Evolutionary conservation across 2,329 filamentous ascomycete species (phyloP).

Genomic region (Leptographium wingfieldii): DNA sequence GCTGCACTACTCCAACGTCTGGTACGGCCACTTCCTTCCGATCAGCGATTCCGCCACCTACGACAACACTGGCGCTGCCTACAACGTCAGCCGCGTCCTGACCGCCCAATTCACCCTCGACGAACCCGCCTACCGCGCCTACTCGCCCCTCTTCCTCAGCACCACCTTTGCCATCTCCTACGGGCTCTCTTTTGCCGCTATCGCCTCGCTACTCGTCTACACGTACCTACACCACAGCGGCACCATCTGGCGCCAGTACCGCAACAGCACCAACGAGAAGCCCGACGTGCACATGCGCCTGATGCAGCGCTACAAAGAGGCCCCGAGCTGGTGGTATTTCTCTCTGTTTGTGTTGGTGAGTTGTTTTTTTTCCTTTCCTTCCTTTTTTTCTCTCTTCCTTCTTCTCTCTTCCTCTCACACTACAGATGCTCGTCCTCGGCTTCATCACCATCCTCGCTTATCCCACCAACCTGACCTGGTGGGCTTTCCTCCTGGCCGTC

Average conservation of each 20-base stretch:
- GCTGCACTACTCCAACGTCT: slow-evolving; percentile 53
- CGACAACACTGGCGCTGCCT: slow-evolving; percentile 53
- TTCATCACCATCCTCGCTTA: slow-evolving; percentile 45
- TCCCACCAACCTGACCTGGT: slow-evolving; percentile 58
- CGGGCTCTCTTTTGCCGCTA: slow-evolving; percentile 59
- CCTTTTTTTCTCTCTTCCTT: neutral
- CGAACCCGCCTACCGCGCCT: slow-evolving; percentile 48
- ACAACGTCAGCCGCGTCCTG: slow-evolving; percentile 53
- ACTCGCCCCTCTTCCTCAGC: slow-evolving; percentile 57
- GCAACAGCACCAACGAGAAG: slow-evolving; percentile 44
- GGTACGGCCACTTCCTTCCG: slow-evolving; percentile 52
- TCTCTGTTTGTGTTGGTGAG: slow-evolving; percentile 41
- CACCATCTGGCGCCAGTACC: slow-evolving; percentile 52
- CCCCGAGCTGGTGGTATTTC: slow-evolving; percentile 52
- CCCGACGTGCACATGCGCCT: slow-evolving; percentile 53
- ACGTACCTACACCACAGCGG: slow-evolving; percentile 54
- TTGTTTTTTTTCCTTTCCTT: slow-evolving; percentile 8
- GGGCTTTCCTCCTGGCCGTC: slow-evolving; percentile 57
- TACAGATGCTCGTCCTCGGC: slow-evolving; percentile 37
- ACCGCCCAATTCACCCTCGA: slow-evolving; percentile 50
- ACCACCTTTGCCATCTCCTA: slow-evolving; percentile 61
- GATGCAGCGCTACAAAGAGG: slow-evolving; percentile 50
- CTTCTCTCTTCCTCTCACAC: neutral
- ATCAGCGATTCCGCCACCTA: slow-evolving; percentile 60
- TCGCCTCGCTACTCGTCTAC: slow-evolving; percentile 56